Base-by-base conservation (phyloP, 495 filamentous ascomycete genomes). In the Lasiosphaeris hirsuta region DNA sequence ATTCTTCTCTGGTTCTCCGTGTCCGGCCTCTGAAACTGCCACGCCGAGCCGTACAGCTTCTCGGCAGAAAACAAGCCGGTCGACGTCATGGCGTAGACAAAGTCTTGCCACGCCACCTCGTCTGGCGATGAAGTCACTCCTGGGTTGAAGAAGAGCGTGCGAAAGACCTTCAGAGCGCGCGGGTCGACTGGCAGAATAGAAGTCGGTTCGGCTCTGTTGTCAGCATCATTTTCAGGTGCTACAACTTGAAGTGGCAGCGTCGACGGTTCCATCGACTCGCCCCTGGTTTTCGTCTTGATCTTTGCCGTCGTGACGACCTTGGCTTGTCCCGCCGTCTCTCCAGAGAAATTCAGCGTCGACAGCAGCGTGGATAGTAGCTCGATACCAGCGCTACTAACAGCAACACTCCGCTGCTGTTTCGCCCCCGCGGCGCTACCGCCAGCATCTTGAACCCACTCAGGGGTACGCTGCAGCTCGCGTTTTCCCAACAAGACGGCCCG, bases 11-110 rank as follows among this genome's bases (percentile, higher is more conserved):
- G 67, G 6, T 74, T 51, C 51, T 74, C 63, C 4, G 34, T 36
- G 46, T 76, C 73, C 38, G 71, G 59, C 1, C 48, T 61, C 41
- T 57, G 51, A 56, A 84, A 82, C 44, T 77, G 67, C 82, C 81
- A 86, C 0, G 72, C 78, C 1, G 75, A 81, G 0, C 81, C 80
- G 52, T 80, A 77, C 8, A 83, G 65, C 63, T 84, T 82, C 65
- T 75, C 65, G 0, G 70, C 66, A 4, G 48, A 19, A 48, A 84
- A 82, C 30, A 43, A 30, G 1, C 79, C 78, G 5, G 71, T 67
- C 5, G 70, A 59, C 7, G 60, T 50, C 78, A 86, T 77, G 7
- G 81, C 79, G 49, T 78, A 68, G 17, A 85, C 58, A 51, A 85
- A 79, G 51, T 83, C 80, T 18, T 55, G 66, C 82, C 81, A 86